phyloP scores from a whole-genome alignment of 345 rosid genomes.

The Physaria fendleri region DNA sequence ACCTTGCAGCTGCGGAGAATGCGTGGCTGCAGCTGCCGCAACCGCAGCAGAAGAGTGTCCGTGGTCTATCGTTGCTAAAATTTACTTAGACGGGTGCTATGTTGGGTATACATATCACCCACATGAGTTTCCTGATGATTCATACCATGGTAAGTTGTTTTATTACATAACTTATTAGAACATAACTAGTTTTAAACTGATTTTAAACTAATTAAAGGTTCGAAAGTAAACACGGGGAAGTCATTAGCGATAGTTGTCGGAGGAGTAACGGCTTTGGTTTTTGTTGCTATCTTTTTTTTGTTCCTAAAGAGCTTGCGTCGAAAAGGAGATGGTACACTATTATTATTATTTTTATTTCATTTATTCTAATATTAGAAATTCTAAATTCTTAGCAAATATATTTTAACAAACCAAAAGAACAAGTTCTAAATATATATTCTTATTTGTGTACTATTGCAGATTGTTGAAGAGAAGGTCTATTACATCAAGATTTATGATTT shows the following conservation, averaged over 20 bases:
- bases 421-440: not conserved
- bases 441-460: not conserved
- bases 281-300: constrained; percentile 33
- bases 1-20: constrained; percentile 53
- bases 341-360: not conserved
- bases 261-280: constrained; percentile 46
- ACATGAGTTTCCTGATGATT: constrained; percentile 21
- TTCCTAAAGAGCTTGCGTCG: constrained; percentile 32
- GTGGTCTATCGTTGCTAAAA: constrained; percentile 41
- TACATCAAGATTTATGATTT: too few relatives aligned
- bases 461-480: constrained; percentile 17
- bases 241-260: constrained; percentile 60
- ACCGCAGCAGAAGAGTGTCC: constrained; percentile 45
- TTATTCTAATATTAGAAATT: not conserved
- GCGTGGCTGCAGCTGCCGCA: constrained; percentile 44
- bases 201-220: too few relatives aligned
- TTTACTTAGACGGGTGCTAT: constrained; percentile 53
- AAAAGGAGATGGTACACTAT: constrained; percentile 42
- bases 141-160: constrained; percentile 25
- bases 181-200: too few relatives aligned
- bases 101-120: constrained; percentile 41
- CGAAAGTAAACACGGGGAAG: constrained; percentile 29
- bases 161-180: not conserved
- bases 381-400: not conserved
- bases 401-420: not conserved